Conservation (phyloP, 1,139 yeast species). For the Suzukiozyma palmioleophila region DNA sequence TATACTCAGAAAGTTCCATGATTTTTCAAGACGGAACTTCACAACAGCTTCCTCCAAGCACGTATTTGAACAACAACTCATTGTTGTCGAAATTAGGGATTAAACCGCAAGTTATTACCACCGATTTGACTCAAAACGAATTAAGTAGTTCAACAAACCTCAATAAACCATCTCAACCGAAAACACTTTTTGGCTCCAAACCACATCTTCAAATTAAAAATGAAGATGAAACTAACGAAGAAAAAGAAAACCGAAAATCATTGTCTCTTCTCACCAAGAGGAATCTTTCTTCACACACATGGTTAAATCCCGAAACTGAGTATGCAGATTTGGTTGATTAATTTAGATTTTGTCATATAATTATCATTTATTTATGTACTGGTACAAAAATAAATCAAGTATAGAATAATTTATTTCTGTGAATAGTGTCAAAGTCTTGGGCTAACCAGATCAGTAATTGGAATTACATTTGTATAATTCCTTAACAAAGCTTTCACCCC, state of each 20-base stretch:
- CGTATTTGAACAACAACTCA: slow-evolving; percentile 31
- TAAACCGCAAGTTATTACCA: slow-evolving; percentile 39
- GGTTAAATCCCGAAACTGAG: slow-evolving; percentile 14
- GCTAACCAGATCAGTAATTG: neutral
- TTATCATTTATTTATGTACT: neutral
- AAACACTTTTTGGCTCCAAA: neutral
- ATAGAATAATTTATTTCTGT: neutral
- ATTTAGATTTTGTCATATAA: neutral
- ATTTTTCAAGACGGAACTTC: slow-evolving; percentile 18
- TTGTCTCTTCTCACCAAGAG: slow-evolving; percentile 27
- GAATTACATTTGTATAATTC: slow-evolving; percentile 55
- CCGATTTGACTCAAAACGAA: slow-evolving; percentile 16
- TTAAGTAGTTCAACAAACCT: slow-evolving; percentile 3
- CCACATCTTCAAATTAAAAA: slow-evolving; percentile 1
- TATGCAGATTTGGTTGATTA: slow-evolving; percentile 25
- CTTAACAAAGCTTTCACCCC: slow-evolving; percentile 96
- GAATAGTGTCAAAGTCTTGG: neutral
- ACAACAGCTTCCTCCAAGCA: slow-evolving; percentile 26
- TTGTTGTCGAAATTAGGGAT: slow-evolving; percentile 39
- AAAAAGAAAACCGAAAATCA: slow-evolving; percentile 13
- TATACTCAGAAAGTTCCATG: slow-evolving; percentile 34
- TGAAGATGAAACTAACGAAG: slow-evolving; percentile 7
- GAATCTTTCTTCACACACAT: slow-evolving; percentile 29
- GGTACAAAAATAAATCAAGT: neutral
- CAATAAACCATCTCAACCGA: slow-evolving; percentile 1